phyloP scores from a whole-genome alignment of 106 monocot genomes.

The Triglochin maritima region DNA sequence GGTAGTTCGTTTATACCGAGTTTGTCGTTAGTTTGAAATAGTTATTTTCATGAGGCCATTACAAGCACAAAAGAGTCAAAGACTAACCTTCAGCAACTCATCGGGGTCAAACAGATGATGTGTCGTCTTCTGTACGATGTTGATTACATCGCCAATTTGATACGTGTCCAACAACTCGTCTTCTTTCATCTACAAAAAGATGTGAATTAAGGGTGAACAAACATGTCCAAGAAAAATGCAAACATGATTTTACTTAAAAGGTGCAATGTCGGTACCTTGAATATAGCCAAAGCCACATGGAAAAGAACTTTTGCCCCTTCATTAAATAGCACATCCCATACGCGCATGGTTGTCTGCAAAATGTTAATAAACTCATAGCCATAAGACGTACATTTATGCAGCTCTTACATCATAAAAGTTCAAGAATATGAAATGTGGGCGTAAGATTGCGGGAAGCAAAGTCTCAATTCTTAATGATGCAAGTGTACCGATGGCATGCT shows the following conservation, averaged over 20 bases:
- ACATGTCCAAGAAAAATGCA: background rate
- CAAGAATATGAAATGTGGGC: too few relatives aligned
- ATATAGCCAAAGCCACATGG: slow-evolving; percentile 71
- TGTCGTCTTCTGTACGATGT: slow-evolving; percentile 57
- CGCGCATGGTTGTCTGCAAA: slow-evolving; percentile 65
- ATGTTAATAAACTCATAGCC: too few relatives aligned
- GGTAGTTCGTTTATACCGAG: too few relatives aligned
- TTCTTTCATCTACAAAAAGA: slow-evolving; percentile 61
- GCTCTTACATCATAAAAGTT: too few relatives aligned
- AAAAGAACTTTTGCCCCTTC: slow-evolving; percentile 86
- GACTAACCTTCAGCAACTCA: slow-evolving; percentile 49
- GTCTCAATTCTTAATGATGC: too few relatives aligned
- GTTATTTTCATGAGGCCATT: background rate
- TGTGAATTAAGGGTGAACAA: background rate
- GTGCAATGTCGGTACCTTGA: slow-evolving; percentile 36
- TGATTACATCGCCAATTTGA: slow-evolving; percentile 76
- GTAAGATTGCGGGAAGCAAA: too few relatives aligned
- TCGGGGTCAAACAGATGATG: slow-evolving; percentile 77
- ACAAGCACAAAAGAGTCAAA: background rate
- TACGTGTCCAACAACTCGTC: slow-evolving; percentile 55
- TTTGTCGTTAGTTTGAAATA: background rate
- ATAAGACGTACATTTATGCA: too few relatives aligned
- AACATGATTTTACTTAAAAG: background rate
- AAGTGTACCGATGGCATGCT: too few relatives aligned
- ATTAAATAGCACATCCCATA: slow-evolving; percentile 90